Evolutionary conservation across 192 early-diverging fungal species (phyloP), one percentile per base, ranked within the genome.

Genomic region (Mortierella antarctica): DNA sequence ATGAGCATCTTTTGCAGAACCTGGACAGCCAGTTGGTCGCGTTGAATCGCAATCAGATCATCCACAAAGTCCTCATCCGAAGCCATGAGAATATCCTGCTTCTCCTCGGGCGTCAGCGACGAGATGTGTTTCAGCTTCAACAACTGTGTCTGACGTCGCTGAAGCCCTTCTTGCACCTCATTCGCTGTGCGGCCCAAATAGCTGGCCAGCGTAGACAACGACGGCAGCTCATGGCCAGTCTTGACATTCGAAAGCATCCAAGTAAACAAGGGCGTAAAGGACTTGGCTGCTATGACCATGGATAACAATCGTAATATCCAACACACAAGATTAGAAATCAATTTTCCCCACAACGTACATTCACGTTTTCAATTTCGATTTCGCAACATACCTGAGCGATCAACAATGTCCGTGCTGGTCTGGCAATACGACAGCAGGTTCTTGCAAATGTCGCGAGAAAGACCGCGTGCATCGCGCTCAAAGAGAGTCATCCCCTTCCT

Each of bases 401-500:
- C 58, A 10, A 64, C 53, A 17, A 5, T 70, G n/a, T 84, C 71
- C 0, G 88, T 84, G 42, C 77, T 72, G 50, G 71, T 67, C 45
- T 86, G 86, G 48, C 86, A 83, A 63, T 90, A 91, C 6, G 86
- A 83, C 50, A 91, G 60, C 42, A 91, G 63, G 65, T 89, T 89
- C 50, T 86, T 73, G 60, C 85, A 88, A 48, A 89, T 83, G 39
- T 84, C 74, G 49, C 73, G 73, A 10, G 83, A 79, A 56, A 88
- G 59, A n/a, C 70, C 62, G 55, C 82, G 79, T 20, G 80, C 75
- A 70, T 86, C 87, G 41, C 72, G 59, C 62, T 80, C 61, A 31
- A 85, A 76, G 49, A 70, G 15, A 13, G 61, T 73, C 11, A 65
- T 70, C 41, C 73, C 67, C 23, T 47, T 49, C 7, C 59, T 50